Base-by-base conservation (phyloP, 1,139 yeast species). In the Hyphopichia buzzinii region DNA sequence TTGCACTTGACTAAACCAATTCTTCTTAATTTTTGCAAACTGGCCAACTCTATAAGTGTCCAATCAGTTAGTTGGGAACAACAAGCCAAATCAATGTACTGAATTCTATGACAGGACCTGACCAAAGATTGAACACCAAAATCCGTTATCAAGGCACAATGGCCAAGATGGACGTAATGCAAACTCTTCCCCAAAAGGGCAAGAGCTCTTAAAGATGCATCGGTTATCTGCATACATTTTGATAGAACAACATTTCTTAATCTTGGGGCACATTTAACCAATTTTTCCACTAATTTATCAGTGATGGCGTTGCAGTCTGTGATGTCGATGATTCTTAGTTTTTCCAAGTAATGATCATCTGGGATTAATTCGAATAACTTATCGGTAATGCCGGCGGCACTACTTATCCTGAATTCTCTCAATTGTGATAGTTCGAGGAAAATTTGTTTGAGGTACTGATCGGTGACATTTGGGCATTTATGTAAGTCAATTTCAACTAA, bases 1-100 rank as follows among this genome's bases (percentile, higher is more conserved):
- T 81, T 78, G 60, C 98, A 92, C 59, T 90, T 90, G 19, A 92
- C 98, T 38, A 92, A 68, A 0, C 98, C 98, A 33, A 92, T 89
- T 60, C 98, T 77, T 52, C 95, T 79, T 48, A 92, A 71, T 52
- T 85, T 81, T 11, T 95, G 90, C 45, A 92, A 68, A 36, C 76
- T 77, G 2, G 95, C 80, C 46, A 92, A 67, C 52, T 85, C 96
- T 35, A 78, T 75, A 34, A 92, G 77, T 0, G 96, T 83, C 55
- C 81, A 77, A 62, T 92, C 90, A 2, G 97, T 90, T 39, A 92
- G 72, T 57, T 88, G 95, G 2, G 84, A 74, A 58, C 98, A 92
- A 58, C 97, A 89, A 15, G 97, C 97, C 46, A 92, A 77, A 64
- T 92, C 98, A 46, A 92, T 88, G 58, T 90, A 92, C 52, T 89